These are phyloP conservation scores for Acacia pycnantha DNA, from an alignment of 331 rosid species.

Conservation along the genomic window DNA sequence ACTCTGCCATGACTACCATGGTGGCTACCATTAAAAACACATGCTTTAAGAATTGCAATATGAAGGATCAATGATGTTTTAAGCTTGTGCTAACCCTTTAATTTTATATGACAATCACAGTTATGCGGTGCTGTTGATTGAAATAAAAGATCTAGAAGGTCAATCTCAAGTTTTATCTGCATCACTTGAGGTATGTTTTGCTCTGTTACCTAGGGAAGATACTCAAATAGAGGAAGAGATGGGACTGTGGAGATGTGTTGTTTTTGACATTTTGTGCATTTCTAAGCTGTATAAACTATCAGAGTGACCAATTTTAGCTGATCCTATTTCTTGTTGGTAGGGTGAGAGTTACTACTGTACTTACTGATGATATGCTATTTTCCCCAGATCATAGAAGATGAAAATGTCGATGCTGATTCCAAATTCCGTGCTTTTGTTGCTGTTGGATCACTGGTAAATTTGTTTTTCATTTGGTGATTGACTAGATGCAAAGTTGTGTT, in stretches of 20 bases:
- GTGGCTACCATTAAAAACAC: neutral
- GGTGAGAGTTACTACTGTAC: neutral
- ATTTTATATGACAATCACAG: constrained; percentile 49
- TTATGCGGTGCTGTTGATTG: constrained; percentile 77
- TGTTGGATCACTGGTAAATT: constrained; percentile 83
- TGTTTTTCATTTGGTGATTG: constrained; percentile 13
- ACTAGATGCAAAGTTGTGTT: neutral
- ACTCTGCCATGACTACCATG: neutral
- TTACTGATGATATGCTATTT: neutral
- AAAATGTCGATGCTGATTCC: constrained; percentile 69
- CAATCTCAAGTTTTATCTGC: constrained; percentile 91
- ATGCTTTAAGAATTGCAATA: constrained; percentile 21
- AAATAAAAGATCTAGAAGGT: constrained; percentile 81
- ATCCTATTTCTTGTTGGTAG: neutral
- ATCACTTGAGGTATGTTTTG: constrained; percentile 72
- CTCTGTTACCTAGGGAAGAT: neutral
- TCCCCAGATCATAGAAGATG: constrained; percentile 69
- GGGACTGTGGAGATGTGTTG: neutral
- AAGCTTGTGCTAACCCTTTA: constrained; percentile 27
- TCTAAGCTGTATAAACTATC: neutral
- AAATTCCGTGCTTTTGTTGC: constrained; percentile 93
- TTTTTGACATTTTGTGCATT: constrained; percentile 1
- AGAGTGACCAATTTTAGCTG: neutral
- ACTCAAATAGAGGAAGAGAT: neutral
- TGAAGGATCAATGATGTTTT: constrained; percentile 12